Percentiles rank a stretch among this genome's conserved stretches.
These are phyloP conservation scores for Fraxinus dipetala DNA, from an alignment of 305 asterid species.

Conservation along the genomic window DNA sequence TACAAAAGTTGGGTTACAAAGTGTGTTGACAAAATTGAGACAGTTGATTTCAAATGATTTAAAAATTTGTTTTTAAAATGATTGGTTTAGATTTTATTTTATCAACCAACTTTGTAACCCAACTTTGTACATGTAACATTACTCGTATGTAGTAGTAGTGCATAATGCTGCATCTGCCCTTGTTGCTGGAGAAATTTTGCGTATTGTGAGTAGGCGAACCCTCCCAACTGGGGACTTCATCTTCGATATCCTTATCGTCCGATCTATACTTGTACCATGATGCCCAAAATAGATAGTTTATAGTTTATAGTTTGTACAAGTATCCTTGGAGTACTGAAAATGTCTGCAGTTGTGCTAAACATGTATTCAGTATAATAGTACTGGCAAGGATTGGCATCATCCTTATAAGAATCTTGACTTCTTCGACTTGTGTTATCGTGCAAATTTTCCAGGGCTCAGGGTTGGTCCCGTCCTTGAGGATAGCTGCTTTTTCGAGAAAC, in stretches of 20 bases:
- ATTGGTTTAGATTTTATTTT: no score
- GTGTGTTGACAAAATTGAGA: no score
- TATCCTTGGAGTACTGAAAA: slow-evolving; percentile 49
- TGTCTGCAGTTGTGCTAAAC: slow-evolving; percentile 54
- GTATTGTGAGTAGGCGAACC: neutral
- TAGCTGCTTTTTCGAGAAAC: slow-evolving; percentile 49
- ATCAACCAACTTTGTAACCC: no score
- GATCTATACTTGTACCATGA: slow-evolving; percentile 41
- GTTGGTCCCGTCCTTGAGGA: slow-evolving; percentile 13
- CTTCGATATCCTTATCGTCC: slow-evolving; percentile 21
- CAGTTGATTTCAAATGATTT: no score
- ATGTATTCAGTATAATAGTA: slow-evolving; percentile 50
- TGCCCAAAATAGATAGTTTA: slow-evolving; percentile 34
- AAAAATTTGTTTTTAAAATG: no score
- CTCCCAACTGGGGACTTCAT: neutral
- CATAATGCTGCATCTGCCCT: neutral
- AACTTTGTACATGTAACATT: no score
- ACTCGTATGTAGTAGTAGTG: neutral
- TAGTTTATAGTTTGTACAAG: no score
- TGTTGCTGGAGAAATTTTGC: neutral
- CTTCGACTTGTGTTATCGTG: slow-evolving; percentile 58
- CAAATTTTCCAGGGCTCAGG: slow-evolving; percentile 30
- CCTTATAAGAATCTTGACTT: slow-evolving; percentile 46
- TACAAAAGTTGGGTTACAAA: no score
- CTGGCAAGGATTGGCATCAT: slow-evolving; percentile 47